phyloP scores from a whole-genome alignment of 148 eudicot genomes.

The Chenopodium album region DNA sequence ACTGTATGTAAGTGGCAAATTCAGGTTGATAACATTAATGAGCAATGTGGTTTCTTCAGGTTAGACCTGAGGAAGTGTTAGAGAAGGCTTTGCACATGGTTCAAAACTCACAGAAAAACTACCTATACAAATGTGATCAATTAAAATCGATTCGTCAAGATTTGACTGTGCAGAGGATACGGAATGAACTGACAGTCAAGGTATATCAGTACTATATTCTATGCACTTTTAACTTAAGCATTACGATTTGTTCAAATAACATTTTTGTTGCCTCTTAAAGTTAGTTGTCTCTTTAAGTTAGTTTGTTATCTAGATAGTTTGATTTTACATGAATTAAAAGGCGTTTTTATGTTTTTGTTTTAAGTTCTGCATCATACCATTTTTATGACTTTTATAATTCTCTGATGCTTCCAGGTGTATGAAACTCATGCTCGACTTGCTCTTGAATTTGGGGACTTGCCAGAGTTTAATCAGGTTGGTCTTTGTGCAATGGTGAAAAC shows the following conservation, averaged over 20 bases:
- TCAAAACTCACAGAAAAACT: constrained; percentile 71
- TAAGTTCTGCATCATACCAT: not conserved
- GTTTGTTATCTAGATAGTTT: not conserved
- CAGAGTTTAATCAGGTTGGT: constrained; percentile 91
- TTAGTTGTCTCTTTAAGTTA: not conserved
- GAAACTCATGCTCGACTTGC: constrained; percentile 98
- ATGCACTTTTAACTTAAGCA: not conserved
- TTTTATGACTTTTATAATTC: constrained; percentile 3
- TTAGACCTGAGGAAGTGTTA: constrained; percentile 91
- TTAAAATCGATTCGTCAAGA: constrained; percentile 97
- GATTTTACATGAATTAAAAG: not conserved
- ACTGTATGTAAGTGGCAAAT: not conserved
- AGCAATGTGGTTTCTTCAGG: constrained; percentile 50
- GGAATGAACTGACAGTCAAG: constrained; percentile 93
- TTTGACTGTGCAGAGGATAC: constrained; percentile 89
- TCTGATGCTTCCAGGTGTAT: constrained; percentile 58
- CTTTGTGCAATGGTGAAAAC: not conserved
- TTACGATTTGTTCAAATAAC: not conserved
- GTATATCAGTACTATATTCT: constrained; percentile 29
- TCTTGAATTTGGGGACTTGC: constrained; percentile 90
- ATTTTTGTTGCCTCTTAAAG: not conserved
- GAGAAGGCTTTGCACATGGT: constrained; percentile 83
- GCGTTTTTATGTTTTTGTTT: not conserved
- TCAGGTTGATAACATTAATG: not conserved
- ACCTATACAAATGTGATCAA: constrained; percentile 94